Evolutionary conservation across 495 filamentous ascomycete genomes (phyloP).

Genomic region (Recurvomyces mirabilis): DNA sequence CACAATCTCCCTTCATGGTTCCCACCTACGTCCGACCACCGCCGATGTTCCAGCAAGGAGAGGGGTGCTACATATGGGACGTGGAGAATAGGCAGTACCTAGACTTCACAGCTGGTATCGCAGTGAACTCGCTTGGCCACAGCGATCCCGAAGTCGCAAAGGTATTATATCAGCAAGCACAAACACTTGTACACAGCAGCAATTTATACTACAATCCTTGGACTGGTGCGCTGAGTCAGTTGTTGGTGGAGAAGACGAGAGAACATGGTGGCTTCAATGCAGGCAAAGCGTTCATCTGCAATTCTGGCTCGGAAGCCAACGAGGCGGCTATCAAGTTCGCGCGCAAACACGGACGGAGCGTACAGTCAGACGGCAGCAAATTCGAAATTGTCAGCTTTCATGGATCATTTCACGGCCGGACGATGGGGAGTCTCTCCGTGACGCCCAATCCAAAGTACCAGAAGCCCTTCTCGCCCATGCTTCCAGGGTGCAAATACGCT

Average conservation of each 20-base stretch:
- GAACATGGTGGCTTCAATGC: constrained; percentile 72
- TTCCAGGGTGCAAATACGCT: constrained; percentile 84
- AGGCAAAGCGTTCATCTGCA: constrained; percentile 80
- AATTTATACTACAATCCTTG: constrained; percentile 95
- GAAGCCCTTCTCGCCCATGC: constrained; percentile 84
- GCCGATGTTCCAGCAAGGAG: constrained; percentile 76
- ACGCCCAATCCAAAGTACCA: constrained; percentile 99
- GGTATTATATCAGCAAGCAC: constrained; percentile 65
- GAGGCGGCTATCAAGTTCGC: constrained; percentile 96
- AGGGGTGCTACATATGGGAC: constrained; percentile 82
- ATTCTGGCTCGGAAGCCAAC: constrained; percentile 90
- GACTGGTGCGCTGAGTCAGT: constrained; percentile 74
- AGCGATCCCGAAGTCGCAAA: constrained; percentile 60
- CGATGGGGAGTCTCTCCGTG: constrained; percentile 82
- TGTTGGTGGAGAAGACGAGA: constrained; percentile 68
- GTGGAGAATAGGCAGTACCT: constrained; percentile 79
- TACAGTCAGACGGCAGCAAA: constrained; percentile 61
- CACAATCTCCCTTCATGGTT: constrained; percentile 78
- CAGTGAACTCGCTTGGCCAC: constrained; percentile 87
- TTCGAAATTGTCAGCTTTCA: constrained; percentile 79
- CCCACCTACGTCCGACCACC: constrained; percentile 87
- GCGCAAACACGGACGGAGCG: constrained; percentile 71
- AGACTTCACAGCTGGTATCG: constrained; percentile 92
- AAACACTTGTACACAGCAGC: constrained; percentile 74
- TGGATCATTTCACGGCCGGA: constrained; percentile 88